phyloP scores from a whole-genome alignment of 225 moss, liverwort and hornwort species.

The Physcomitrium patens region DNA sequence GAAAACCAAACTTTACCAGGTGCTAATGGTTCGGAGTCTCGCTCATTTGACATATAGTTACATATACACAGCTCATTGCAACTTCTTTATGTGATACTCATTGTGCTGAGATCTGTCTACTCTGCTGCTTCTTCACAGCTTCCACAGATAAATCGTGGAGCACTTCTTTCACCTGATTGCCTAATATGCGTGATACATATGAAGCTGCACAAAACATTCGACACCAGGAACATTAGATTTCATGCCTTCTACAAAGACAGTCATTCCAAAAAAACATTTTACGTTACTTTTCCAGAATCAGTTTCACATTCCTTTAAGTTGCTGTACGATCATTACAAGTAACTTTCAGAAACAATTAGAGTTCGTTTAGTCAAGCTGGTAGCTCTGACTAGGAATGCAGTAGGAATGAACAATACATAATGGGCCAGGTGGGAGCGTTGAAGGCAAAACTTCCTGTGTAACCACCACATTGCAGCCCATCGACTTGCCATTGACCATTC shows the following conservation, averaged over 20 bases:
- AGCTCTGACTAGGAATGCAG: neutral
- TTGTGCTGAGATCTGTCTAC: slow-evolving; percentile 24
- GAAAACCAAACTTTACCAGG: neutral
- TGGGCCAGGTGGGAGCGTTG: slow-evolving; percentile 79
- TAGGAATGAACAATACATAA: slow-evolving; percentile 48
- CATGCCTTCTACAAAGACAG: neutral
- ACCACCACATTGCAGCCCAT: slow-evolving; percentile 71
- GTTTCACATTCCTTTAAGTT: neutral
- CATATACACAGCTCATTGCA: neutral
- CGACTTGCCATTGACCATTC: slow-evolving; percentile 56
- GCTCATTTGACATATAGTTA: neutral
- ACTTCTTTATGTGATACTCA: neutral
- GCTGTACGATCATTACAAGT: neutral
- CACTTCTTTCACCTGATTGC: slow-evolving; percentile 77
- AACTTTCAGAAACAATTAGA: neutral
- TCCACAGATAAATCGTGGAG: slow-evolving; percentile 71
- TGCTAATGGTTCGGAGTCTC: neutral
- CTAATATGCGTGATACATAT: slow-evolving; percentile 66
- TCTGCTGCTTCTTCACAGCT: slow-evolving; percentile 54
- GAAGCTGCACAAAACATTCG: slow-evolving; percentile 36
- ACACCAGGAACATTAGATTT: neutral
- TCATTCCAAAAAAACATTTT: neutral
- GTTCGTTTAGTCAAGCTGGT: neutral
- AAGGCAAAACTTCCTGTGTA: slow-evolving; percentile 79
- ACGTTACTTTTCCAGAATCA: neutral